A percentile compares a stretch with the other conserved stretches of the same genome.
Evolutionary conservation across 768 basidiomycete genomes (phyloP).

Genomic region (Russula compacta): DNA sequence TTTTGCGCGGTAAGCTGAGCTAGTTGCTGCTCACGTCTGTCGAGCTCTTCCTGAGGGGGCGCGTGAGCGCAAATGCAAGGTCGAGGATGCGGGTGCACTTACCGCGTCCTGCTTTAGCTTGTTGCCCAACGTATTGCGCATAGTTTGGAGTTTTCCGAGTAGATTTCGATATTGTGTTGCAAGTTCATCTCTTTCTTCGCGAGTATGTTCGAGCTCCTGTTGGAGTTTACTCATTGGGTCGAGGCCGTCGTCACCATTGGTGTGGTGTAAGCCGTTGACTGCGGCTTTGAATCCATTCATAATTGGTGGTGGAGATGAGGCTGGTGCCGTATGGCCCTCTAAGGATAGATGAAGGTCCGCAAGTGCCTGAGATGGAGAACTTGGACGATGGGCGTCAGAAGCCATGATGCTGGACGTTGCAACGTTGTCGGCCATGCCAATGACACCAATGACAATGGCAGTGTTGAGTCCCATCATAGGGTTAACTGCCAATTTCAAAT

Average conservation of each 20-base stretch:
- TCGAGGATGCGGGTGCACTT: slow-evolving; percentile 26
- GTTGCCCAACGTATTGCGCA: slow-evolving; percentile 89
- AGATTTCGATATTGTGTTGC: slow-evolving; percentile 80
- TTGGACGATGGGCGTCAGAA: slow-evolving; percentile 3
- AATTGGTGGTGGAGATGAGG: slow-evolving; percentile 21
- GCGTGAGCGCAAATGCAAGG: slow-evolving; percentile 5
- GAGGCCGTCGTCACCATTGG: slow-evolving; percentile 31
- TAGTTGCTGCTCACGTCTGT: slow-evolving; percentile 79
- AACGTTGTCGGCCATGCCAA: neutral
- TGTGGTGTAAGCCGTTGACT: slow-evolving; percentile 22
- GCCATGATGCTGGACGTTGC: slow-evolving; percentile 12
- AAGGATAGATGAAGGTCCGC: slow-evolving; percentile 24
- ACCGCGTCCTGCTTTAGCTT: slow-evolving; percentile 97
- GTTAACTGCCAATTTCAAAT: neutral
- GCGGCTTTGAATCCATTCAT: slow-evolving; percentile 23
- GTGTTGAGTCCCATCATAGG: neutral
- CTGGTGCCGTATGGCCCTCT: slow-evolving; percentile 21
- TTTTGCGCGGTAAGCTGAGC: slow-evolving; percentile 71
- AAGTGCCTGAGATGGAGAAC: slow-evolving; percentile 9
- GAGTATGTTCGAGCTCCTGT: slow-evolving; percentile 62
- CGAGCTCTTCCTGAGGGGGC: slow-evolving; percentile 83
- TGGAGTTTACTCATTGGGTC: slow-evolving; percentile 56
- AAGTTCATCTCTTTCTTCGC: slow-evolving; percentile 82
- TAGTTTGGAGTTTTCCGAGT: slow-evolving; percentile 80
- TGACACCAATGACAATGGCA: neutral